phyloP scores from a whole-genome alignment of 1,284 basidiomycete species.

The Fomitopsis pinicola region DNA sequence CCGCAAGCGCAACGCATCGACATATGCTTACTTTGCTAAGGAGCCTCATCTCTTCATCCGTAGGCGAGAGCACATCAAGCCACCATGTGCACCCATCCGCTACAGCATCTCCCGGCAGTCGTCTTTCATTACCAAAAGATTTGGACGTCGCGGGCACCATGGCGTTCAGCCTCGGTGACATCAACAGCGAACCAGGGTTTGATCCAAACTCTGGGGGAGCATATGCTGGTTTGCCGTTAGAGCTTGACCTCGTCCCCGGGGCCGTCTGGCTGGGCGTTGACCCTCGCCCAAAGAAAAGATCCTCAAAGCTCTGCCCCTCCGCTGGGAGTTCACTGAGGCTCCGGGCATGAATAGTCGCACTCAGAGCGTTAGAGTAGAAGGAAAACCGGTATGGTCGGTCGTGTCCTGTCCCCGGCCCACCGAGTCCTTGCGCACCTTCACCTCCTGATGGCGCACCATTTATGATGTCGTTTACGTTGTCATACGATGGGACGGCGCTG shows the following conservation, averaged over 20 bases:
- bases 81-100: constrained; percentile 75
- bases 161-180: constrained; percentile 1
- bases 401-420: constrained; percentile 44
- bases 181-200: neutral
- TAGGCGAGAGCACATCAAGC: constrained; percentile 93
- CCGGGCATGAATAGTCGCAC: constrained; percentile 92
- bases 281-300: constrained; percentile 66
- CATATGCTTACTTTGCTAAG: constrained; percentile 71
- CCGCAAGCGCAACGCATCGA: neutral
- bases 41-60: constrained; percentile 98
- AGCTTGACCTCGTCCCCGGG: neutral
- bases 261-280: neutral
- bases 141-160: constrained; percentile 15
- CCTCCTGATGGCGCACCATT: constrained; percentile 8
- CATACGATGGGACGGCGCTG: constrained; percentile 31
- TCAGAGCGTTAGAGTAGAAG: constrained; percentile 94
- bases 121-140: constrained; percentile 14
- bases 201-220: neutral
- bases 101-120: constrained; percentile 12
- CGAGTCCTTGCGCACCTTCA: constrained; percentile 3
- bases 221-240: neutral
- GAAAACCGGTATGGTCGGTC: constrained; percentile 96
- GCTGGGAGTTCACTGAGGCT: constrained; percentile 92
- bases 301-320: constrained; percentile 90
- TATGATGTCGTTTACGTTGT: constrained; percentile 20